Base-by-base conservation (phyloP, 192 early-diverging fungal species). In the Piromyces finnis region DNA sequence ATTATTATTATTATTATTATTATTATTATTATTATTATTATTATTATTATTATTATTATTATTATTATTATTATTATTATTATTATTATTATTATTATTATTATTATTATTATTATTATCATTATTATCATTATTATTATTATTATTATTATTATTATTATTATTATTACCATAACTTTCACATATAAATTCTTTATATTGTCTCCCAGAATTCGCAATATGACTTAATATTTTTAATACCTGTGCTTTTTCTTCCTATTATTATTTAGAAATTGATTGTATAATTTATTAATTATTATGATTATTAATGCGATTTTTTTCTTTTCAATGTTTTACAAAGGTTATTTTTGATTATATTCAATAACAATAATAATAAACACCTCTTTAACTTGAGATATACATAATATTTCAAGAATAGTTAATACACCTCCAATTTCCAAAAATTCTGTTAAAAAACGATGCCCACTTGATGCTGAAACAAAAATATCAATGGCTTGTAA, bases 131-230 rank as follows among this genome's bases (percentile, higher is more conserved):
- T 32, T 32, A 32, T 32, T 32, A 32, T 32, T 32, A 32, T 32
- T 78, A 78, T 32, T 16, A 14, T 13, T 32, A 13, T 78, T 15
- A 22, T 35, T 78, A 22, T 35, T 22, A 22, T 32, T 15, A 22
- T 4, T 27, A n/a, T 77, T 59, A 77, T 22, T 59, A 83, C 89
- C 89, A 81, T 90, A 91, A 83, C 87, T 88, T 82, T 91, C 90
- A 83, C 90, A 91, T 26, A 91, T 84, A 84, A 91, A 91, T 82
- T 91, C 90, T 78, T 91, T 91, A 81, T 89, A 89, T 81, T 85
- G 85, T 36, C 90, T 79, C 30, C 90, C 90, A 41, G 88, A 83
- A 51, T 85, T 84, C 2, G 88, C 88, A 51, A 91, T 84, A 82
- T 84, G 79, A 22, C 87, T 79, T 13, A 91, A 79, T 18, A 91